Evolutionary conservation across 129 eudicot species (phyloP), one percentile per base, ranked within the genome.

Genomic region (Centaurea solstitialis): DNA sequence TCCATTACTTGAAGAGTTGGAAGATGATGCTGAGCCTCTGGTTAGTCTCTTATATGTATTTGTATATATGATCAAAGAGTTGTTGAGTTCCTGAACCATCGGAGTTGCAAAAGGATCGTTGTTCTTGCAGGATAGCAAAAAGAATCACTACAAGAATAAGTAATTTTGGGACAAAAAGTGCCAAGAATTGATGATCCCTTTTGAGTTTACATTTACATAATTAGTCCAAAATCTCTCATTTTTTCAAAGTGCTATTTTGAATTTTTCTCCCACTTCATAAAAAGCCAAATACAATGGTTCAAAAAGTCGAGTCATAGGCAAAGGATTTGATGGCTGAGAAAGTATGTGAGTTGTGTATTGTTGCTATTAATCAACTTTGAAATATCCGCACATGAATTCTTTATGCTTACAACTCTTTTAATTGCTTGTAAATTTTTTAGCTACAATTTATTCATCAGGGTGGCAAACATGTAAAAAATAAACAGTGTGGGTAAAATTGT

Each of bases 21-120:
- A 87, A 61, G 68, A 81, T 62, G 91, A 62, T 24, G 88, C 66
- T 65, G 80, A 86, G 24, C 95, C 93, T 68, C 26, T 88, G 83
- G 97, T 94, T 45, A 73, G 85, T 81, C 61, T 76, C 6, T 18
- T 69, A 5, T 68, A n/a, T 57, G 65, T 57, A 57, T 57, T 57
- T 57, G 22, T 57, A 57, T 57, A 57, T 8, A 18, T 38, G 22
- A 64, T n/a, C 38, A 28, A 38, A 77, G 1, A 68, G 15, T 37
- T 64, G 15, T 76, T 64, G 72, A 76, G 59, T 20, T 35, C 21
- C 6, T 37, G 24, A 12, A 61, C 67, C 5, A 23, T 38, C 73
- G 39, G 65, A 21, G 71, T 37, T 76, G 28, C 13, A 45, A 45
- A 12, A 13, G 13, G 15, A 45, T n/a, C 57, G 13, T 13, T 13